A percentile compares a stretch with the other conserved stretches of the same genome.
These are phyloP conservation scores for Venturia aucupariae DNA, from an alignment of 2,329 filamentous ascomycete genomes.

Conservation along the genomic window DNA sequence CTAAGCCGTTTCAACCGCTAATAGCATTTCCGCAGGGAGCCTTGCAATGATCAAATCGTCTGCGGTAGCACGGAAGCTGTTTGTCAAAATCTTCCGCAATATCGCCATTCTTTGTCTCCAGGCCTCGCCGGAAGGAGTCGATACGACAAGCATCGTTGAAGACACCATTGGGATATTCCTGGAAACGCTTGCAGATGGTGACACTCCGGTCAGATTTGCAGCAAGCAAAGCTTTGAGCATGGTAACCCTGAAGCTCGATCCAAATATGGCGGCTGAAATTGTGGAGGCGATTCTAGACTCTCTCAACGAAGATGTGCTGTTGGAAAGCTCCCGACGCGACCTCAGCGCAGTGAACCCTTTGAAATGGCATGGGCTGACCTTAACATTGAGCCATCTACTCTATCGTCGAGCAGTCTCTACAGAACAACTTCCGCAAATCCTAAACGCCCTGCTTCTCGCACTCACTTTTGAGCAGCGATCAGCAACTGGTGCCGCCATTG, in stretches of 20 bases:
- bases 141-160: constrained; percentile 48
- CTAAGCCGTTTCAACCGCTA: constrained; percentile 14
- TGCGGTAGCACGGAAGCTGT: constrained; percentile 69
- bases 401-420: constrained; percentile 75
- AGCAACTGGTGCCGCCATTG: constrained; percentile 73
- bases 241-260: constrained; percentile 68
- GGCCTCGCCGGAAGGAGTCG: constrained; percentile 23
- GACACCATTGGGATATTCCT: constrained; percentile 74
- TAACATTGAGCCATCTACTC: constrained; percentile 78
- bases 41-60: constrained; percentile 50
- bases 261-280: constrained; percentile 75
- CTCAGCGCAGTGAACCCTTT: constrained; percentile 69
- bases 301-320: constrained; percentile 53
- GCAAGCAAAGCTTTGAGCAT: constrained; percentile 89
- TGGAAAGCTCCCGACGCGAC: constrained; percentile 46
- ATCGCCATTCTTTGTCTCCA: constrained; percentile 58
- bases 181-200: constrained; percentile 69
- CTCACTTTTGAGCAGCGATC: constrained; percentile 83
- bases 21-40: not conserved
- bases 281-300: constrained; percentile 74
- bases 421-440: constrained; percentile 59
- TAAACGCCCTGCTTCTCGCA: constrained; percentile 68
- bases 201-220: constrained; percentile 82
- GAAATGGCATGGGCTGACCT: constrained; percentile 84
- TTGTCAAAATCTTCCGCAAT: constrained; percentile 77